Conservation (phyloP, 176 grass and related monocot genomes). For the Oryza glumipatula region DNA sequence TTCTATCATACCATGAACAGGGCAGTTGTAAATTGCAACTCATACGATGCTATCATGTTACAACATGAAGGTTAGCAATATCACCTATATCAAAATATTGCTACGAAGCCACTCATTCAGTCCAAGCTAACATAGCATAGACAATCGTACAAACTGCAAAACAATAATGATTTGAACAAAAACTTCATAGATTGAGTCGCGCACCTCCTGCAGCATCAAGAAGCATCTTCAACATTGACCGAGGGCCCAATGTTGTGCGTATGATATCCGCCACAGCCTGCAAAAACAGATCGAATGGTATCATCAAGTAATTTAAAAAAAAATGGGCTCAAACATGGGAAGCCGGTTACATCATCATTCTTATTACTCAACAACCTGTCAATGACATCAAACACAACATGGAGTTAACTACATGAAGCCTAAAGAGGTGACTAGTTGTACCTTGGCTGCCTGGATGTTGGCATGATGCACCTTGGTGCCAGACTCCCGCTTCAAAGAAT, state of each 20-base stretch:
- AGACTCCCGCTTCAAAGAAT: conserved; percentile 82
- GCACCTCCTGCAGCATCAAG: conserved; percentile 82
- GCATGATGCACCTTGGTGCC: conserved; percentile 71
- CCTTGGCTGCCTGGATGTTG: conserved; percentile 88
- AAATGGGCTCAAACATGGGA: neutral
- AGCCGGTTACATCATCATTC: neutral
- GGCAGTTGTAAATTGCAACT: neutral
- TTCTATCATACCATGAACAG: neutral
- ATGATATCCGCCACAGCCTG: conserved; percentile 91
- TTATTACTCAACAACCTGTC: neutral
- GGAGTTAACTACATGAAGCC: too few relatives aligned
- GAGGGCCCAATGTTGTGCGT: conserved; percentile 77
- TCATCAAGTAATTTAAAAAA: neutral
- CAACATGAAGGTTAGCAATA: neutral
- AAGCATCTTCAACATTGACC: conserved; percentile 91
- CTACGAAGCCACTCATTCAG: neutral
- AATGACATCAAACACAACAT: neutral
- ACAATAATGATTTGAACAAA: neutral
- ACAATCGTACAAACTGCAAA: neutral
- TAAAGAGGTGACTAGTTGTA: conserved; percentile 6
- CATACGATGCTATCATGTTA: neutral
- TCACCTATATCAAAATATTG: neutral
- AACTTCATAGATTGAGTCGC: neutral
- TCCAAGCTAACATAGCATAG: neutral
- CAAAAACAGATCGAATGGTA: neutral